Percentiles rank a stretch among this genome's conserved stretches.
These are phyloP conservation scores for Vitis hybrid DNA, from an alignment of 177 flowering plant genomes.

Conservation along the genomic window DNA sequence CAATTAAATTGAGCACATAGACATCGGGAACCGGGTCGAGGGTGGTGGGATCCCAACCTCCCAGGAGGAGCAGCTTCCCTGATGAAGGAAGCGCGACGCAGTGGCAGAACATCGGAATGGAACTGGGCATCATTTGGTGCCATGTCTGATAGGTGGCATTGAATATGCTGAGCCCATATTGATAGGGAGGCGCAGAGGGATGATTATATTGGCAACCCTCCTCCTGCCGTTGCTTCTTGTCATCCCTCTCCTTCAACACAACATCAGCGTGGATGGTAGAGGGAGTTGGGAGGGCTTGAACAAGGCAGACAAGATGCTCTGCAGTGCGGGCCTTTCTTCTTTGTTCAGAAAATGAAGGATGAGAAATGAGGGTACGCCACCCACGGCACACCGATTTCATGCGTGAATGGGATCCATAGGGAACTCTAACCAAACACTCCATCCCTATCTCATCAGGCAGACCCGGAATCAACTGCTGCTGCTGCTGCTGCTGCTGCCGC, in stretches of 20 bases:
- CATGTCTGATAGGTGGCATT: conserved; percentile 14
- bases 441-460: conserved; percentile 13
- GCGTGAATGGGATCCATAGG: conserved; percentile 7
- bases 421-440: conserved; percentile 16
- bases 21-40: conserved; percentile 29
- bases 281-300: conserved; percentile 7
- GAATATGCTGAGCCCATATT: conserved; percentile 24
- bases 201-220: not conserved
- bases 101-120: conserved; percentile 35
- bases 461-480: conserved; percentile 8
- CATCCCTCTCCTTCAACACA: not conserved
- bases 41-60: conserved; percentile 41
- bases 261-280: not conserved
- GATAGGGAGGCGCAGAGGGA: not conserved
- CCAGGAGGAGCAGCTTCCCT: conserved; percentile 27
- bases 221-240: not conserved
- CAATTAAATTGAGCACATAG: conserved; percentile 19
- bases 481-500: not conserved
- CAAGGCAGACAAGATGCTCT: conserved; percentile 10
- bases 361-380: conserved; percentile 7
- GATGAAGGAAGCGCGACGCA: conserved; percentile 19
- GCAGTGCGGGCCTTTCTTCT: conserved; percentile 5
- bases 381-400: conserved; percentile 12
- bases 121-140: conserved; percentile 11
- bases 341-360: conserved; percentile 3